Conservation (phyloP, 441 rosid species). For the Mallotus repandus region DNA sequence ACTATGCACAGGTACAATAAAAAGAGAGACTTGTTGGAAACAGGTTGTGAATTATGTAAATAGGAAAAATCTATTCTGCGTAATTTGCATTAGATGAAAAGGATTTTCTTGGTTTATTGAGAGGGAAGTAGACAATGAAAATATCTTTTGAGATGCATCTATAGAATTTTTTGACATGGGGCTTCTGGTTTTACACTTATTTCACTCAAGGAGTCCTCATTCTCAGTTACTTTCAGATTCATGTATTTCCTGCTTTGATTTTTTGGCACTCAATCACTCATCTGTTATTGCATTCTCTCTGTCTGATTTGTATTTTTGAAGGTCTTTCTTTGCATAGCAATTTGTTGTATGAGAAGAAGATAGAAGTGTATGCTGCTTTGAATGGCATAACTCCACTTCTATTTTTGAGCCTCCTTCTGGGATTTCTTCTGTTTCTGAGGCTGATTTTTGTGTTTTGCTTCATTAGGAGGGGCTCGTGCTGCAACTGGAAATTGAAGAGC, state of each 20-base stretch:
- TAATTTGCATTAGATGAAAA: not conserved
- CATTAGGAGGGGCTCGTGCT: slow-evolving; percentile 42
- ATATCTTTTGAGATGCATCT: not conserved
- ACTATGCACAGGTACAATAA: not conserved
- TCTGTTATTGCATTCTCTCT: not conserved
- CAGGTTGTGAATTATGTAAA: not conserved
- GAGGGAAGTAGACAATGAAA: not conserved
- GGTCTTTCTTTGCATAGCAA: too few relatives aligned
- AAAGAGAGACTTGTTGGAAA: not conserved
- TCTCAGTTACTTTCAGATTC: not conserved
- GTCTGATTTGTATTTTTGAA: too few relatives aligned
- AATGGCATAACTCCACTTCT: not conserved
- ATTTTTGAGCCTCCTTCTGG: not conserved
- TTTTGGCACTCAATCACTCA: not conserved
- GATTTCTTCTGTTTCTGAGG: not conserved
- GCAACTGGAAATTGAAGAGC: slow-evolving; percentile 46
- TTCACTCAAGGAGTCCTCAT: not conserved
- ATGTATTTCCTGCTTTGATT: not conserved
- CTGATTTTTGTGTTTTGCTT: slow-evolving; percentile 1
- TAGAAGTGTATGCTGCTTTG: not conserved
- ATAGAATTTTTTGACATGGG: not conserved
- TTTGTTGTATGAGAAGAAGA: not conserved
- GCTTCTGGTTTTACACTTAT: not conserved
- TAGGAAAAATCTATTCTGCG: too few relatives aligned
- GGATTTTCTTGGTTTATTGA: not conserved